Base-by-base conservation (phyloP, 495 filamentous ascomycete species). In the Schizothecium vesticola region DNA sequence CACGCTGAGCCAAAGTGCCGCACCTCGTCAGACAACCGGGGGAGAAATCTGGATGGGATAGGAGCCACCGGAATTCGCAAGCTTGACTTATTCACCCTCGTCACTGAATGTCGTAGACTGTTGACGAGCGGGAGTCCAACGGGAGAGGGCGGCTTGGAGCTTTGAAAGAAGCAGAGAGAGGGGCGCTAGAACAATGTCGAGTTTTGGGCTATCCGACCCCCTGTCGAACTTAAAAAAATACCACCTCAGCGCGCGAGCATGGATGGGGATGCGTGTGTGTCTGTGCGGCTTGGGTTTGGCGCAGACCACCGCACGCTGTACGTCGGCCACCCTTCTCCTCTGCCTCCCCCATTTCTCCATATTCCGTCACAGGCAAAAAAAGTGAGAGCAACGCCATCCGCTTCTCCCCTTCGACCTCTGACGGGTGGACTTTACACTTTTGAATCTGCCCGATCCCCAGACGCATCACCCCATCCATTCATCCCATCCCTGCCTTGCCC, bases 261-360 rank as follows among this genome's bases (percentile, higher is more conserved):
- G 11, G 31, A 13, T 1, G 31, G 31, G 26, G 3, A n/a, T 28
- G 36, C 36, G 36, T n/a, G 43, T 51, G 43, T 51, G 43, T 51
- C 43, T n/a, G 43, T 51, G 43, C 43, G 43, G 43, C 43, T 51
- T 51, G 19, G 43, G 19, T 19, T 19, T 19, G 26, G 26, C 26
- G 26, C 26, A 28, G 26, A 28, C 26, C 26, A 28, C 26, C 26
- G 6, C 26, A n/a, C 11, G 12, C 33, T 36, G 33, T 13, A 51
- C 5, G 43, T 51, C 43, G 43, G 43, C 43, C 62, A 21, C 31
- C 21, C 24, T 56, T 23, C 28, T 25, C 56, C 57, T 65, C 57
- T 31, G 29, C 51, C 59, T 66, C 65, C 65, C 25, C 10, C 21
- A 25, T 56, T 59, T 59, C 70, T 63, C 59, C 61, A 66, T 66